Evolutionary conservation across 495 filamentous ascomycete species (phyloP), one percentile per base, ranked within the genome.

Genomic region (Corynascus novoguineensis): DNA sequence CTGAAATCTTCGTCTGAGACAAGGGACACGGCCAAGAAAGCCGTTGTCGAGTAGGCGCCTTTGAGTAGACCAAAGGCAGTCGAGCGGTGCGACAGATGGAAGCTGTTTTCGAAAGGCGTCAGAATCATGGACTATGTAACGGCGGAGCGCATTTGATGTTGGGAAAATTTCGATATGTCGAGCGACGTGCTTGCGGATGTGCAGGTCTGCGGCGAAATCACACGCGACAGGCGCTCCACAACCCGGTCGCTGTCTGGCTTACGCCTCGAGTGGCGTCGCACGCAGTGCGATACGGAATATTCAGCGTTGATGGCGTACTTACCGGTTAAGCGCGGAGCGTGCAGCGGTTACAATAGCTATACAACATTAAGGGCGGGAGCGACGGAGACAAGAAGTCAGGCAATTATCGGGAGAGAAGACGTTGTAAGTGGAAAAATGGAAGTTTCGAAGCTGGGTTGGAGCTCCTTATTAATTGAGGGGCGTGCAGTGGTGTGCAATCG

Each of bases 1-100:
- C 77, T 74, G 75, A 76, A 89, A 95, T 91, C 82, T 88, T 92
- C 87, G 78, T 89, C 82, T 75, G 79, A 84, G 64, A 84, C 76
- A 57, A 78, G 73, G 57, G 69, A 71, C 50, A 81, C 81, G 83
- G 85, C 84, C 79, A 71, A 69, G 67, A 71, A 72, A 85, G 86
- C 87, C 88, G 88, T 92, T 74, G 66, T 88, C 79, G 71, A 58
- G 60, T 60, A 54, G 66, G 63, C 72, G 78, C 82, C 85, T 87
- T 88, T 86, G 83, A 82, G 60, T 67, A 72, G 76, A 78, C 81
- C 83, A 86, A 86, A 86, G 84, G 83, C 84, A 70, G 68, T 71
- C 66, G 32, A 17, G 29, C 17, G 28, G 50, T 27, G 42, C 21
- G 40, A 44, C 40, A 45, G 53, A 37, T 19, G 24, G 15, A 14